Base-by-base conservation (phyloP, 176 grass and related monocot species). In the Stipa capillata region DNA sequence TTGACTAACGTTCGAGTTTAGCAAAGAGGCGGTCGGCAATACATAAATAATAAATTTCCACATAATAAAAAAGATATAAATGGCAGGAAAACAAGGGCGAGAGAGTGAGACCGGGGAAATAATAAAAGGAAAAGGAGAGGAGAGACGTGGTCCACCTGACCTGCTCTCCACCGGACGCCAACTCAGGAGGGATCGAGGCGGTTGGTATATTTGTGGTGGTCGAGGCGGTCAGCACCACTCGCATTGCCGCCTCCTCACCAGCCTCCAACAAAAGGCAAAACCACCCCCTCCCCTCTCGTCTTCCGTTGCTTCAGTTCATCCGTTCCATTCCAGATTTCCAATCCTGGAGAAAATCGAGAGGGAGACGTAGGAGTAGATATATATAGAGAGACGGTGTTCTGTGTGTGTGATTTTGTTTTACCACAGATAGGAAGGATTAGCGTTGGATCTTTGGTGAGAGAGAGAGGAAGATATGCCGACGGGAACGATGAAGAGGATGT, bases 131-230 rank as follows among this genome's bases (percentile, higher is more conserved):
- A n/a, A n/a, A n/a, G n/a, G n/a, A 14, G 28, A 10, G 17, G 59
- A 24, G 75, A 81, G 77, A 49, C 77, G 87, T 81, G 82, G 87
- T 85, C 77, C 87, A 79, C 45, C 75, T 65, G 68, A 65, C 63
- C 33, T 45, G 74, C 79, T n/a, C n/a, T n/a, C 45, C n/a, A 76
- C 60, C 55, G 50, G 69, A 34, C 58, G 74, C 23, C 80, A 60
- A 21, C 59, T 31, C 35, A 45, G 69, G 69, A 18, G 31, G 43
- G 6, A 9, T 8, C 49, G 27, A 27, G 56, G 57, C 57, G 53
- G 82, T 85, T 63, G 77, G 82, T 89, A 81, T 89, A 85, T 89
- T 10, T 65, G 71, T 32, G 78, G 87, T 33, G 71, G 45, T 12
- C 37, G 54, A 54, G 80, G 40, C 29, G 78, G 82, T 85, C 86